These are phyloP conservation scores for Candida sonorensis DNA, from an alignment of 805 yeast genomes.

Conservation along the genomic window DNA sequence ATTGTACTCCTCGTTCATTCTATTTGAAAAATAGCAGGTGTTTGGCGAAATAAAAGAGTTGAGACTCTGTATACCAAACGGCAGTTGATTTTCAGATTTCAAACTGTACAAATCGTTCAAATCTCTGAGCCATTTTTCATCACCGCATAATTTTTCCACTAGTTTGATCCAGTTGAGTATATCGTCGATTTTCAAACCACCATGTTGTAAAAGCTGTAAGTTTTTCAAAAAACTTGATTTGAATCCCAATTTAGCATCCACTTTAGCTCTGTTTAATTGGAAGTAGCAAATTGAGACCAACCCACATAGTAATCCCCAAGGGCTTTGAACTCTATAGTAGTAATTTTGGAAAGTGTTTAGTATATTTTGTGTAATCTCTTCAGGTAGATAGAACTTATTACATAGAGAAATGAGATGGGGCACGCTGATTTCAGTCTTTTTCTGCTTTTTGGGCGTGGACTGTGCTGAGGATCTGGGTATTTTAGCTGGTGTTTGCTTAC, in stretches of 20 bases:
- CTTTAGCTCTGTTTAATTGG: conserved; percentile 42
- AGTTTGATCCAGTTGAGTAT: conserved; percentile 46
- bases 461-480: conserved; percentile 12
- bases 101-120: conserved; percentile 22
- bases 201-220: conserved; percentile 47
- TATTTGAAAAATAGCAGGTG: conserved; percentile 24
- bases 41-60: conserved; percentile 14
- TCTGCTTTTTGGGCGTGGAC: conserved; percentile 10
- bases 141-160: conserved; percentile 46
- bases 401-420: conserved; percentile 43
- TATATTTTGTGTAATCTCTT: conserved; percentile 41
- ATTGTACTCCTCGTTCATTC: conserved; percentile 24
- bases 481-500: no score
- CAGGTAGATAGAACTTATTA: conserved; percentile 58
- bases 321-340: conserved; percentile 47
- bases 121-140: conserved; percentile 57
- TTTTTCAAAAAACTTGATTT: conserved; percentile 41
- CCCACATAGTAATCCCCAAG: conserved; percentile 69
- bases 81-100: conserved; percentile 33
- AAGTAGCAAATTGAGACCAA: conserved; percentile 52
- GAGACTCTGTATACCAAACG: conserved; percentile 17
- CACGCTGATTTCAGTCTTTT: no score
- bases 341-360: conserved; percentile 44
- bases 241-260: conserved; percentile 42
- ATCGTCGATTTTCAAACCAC: conserved; percentile 42